Evolutionary conservation across 805 yeast species (phyloP), one percentile per base, ranked within the genome.

Genomic region (Barnettozyma vustinii): DNA sequence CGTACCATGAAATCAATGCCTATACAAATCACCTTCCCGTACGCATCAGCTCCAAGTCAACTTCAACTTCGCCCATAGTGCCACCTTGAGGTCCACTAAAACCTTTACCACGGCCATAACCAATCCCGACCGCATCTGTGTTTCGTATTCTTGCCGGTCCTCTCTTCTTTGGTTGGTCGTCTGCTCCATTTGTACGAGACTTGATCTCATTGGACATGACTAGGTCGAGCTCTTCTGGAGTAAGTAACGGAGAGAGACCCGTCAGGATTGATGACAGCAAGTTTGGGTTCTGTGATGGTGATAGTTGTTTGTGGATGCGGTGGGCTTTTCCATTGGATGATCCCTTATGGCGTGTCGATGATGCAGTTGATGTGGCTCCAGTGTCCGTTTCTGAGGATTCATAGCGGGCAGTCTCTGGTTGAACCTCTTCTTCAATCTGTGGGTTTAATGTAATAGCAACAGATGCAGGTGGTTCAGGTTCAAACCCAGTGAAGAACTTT

Each of bases 221-320:
- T 12, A 56, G 36, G 10, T 43, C 47, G 48, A 72, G 70, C 43
- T 72, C 75, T 9, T 60, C 60, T 9, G 55, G 50, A 4, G 70
- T 56, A 3, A 64, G 27, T 9, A 70, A 52, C 5, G 70, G 66
- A 0, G 68, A 55, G 40, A 61, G 52, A 1, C 68, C 68, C 45
- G 66, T 68, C 26, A 65, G 46, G 1, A 62, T 47, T 12, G 58
- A 48, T 1, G 55, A 36, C 5, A 53, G 42, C 8, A 35, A 40
- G 16, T 37, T 51, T 33, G 50, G 43, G 12, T 30, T 40, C 37
- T 44, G 26, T 41, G 37, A 49, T n/a, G 21, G 40, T 35, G 37
- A 45, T 18, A 39, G 26, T 35, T 15, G 54, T 25, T 41, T 41
- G 23, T 10, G 39, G 26, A 21, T 36, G 32, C 16, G 43, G 21